Conservation (phyloP, 2,329 filamentous ascomycete species). For the Diaporthe aspalathi region DNA sequence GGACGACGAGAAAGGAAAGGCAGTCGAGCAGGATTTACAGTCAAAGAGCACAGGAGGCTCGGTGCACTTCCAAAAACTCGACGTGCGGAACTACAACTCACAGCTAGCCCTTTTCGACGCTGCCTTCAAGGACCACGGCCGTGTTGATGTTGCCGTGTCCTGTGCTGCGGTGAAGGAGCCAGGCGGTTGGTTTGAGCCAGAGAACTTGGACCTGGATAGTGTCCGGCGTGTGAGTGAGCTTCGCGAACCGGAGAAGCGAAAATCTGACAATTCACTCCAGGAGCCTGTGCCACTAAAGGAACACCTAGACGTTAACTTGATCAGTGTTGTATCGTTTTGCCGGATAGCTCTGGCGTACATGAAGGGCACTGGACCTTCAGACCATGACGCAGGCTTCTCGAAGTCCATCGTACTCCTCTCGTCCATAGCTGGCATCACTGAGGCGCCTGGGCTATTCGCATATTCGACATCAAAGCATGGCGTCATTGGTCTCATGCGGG, state of each 20-base stretch:
- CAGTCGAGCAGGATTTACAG: constrained; percentile 37
- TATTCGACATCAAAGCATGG: constrained; percentile 62
- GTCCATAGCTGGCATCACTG: constrained; percentile 60
- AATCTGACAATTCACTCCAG: constrained; percentile 12
- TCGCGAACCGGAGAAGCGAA: too few relatives aligned
- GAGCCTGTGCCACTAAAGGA: constrained; percentile 51
- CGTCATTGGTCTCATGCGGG: constrained; percentile 61
- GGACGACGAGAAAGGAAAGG: constrained; percentile 41
- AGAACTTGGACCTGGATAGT: constrained; percentile 53
- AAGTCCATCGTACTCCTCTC: constrained; percentile 46
- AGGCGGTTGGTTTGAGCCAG: constrained; percentile 57
- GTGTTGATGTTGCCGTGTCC: constrained; percentile 61
- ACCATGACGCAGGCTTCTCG: constrained; percentile 1
- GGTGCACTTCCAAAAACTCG: constrained; percentile 53
- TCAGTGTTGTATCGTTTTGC: constrained; percentile 58
- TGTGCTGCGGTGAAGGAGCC: constrained; percentile 58
- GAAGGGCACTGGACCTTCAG: constrained; percentile 46
- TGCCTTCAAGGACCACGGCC: constrained; percentile 56
- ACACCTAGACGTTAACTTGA: constrained; percentile 59
- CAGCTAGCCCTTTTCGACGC: constrained; percentile 59
- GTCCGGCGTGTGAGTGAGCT: constrained; percentile 51
- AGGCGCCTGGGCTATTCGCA: constrained; percentile 58
- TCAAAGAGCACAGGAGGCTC: constrained; percentile 38
- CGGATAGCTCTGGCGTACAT: constrained; percentile 63
- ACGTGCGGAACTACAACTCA: constrained; percentile 59